These are phyloP conservation scores for Dendrocalamus sinicus DNA, from an alignment of 176 grass and related monocot genomes.

Conservation along the genomic window DNA sequence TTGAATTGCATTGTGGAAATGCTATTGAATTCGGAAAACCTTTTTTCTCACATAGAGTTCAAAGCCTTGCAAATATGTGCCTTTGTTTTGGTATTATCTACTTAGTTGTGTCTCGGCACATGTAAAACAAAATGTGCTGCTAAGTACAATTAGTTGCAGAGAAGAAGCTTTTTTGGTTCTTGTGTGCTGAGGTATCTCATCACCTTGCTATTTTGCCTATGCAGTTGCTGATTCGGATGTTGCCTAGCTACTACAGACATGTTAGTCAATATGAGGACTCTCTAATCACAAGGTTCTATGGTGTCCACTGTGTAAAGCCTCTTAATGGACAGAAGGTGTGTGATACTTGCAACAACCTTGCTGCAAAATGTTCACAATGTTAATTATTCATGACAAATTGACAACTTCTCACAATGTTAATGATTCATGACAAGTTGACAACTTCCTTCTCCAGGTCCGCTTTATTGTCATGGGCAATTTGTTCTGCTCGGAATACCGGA, in stretches of 20 bases:
- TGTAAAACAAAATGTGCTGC: not conserved
- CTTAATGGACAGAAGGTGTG: slow-evolving; percentile 69
- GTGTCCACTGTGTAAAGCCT: slow-evolving; percentile 86
- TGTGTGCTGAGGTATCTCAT: slow-evolving; percentile 34
- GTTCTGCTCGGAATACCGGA: slow-evolving; percentile 90
- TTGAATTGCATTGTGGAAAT: not conserved
- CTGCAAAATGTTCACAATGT: slow-evolving; percentile 9
- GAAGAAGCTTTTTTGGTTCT: not conserved
- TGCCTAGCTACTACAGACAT: slow-evolving; percentile 68
- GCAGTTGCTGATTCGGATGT: slow-evolving; percentile 76
- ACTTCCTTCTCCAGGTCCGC: slow-evolving; percentile 65
- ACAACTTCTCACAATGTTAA: not conserved
- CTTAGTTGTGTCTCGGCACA: not conserved
- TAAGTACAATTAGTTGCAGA: not conserved
- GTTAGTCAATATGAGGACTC: slow-evolving; percentile 66
- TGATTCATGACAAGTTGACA: slow-evolving; percentile 21
- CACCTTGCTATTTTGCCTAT: slow-evolving; percentile 26
- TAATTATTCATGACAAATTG: slow-evolving; percentile 9
- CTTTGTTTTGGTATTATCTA: not conserved
- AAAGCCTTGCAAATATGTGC: not conserved
- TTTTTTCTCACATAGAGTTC: not conserved
- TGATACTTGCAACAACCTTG: slow-evolving; percentile 3
- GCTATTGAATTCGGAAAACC: not conserved
- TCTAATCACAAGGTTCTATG: slow-evolving; percentile 79
- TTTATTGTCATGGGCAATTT: slow-evolving; percentile 98